Conservation (phyloP, 257 asterid species). For the Ophiorrhiza pumila region DNA sequence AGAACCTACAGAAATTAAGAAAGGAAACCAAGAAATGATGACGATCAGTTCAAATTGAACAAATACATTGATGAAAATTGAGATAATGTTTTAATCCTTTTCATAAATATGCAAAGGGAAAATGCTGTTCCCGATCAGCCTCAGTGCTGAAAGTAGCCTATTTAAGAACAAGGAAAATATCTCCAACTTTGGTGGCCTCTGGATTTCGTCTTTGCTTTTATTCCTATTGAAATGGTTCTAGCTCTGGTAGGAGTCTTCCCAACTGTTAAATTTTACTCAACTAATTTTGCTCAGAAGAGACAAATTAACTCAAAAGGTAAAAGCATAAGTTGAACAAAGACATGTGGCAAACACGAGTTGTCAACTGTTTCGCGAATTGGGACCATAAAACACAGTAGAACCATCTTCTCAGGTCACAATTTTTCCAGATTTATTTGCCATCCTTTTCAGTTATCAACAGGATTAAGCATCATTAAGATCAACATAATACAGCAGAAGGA, state of each 20-base stretch:
- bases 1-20: conserved; percentile 48
- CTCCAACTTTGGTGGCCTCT: background rate
- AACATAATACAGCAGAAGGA: background rate
- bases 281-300: background rate
- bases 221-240: background rate
- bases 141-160: background rate
- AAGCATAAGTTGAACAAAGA: background rate
- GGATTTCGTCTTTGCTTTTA: background rate
- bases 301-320: background rate
- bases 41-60: conserved; percentile 1
- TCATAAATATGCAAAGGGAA: background rate
- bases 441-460: background rate
- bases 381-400: background rate
- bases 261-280: background rate
- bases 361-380: background rate
- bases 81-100: no score
- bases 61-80: background rate
- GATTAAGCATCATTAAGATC: conserved; percentile 6
- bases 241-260: background rate
- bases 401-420: background rate
- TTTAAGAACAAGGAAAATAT: background rate
- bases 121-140: background rate
- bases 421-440: background rate
- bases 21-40: conserved; percentile 22
- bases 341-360: background rate